Evolutionary conservation across 441 rosid genomes (phyloP).

Genomic region (Isatis lusitanica): DNA sequence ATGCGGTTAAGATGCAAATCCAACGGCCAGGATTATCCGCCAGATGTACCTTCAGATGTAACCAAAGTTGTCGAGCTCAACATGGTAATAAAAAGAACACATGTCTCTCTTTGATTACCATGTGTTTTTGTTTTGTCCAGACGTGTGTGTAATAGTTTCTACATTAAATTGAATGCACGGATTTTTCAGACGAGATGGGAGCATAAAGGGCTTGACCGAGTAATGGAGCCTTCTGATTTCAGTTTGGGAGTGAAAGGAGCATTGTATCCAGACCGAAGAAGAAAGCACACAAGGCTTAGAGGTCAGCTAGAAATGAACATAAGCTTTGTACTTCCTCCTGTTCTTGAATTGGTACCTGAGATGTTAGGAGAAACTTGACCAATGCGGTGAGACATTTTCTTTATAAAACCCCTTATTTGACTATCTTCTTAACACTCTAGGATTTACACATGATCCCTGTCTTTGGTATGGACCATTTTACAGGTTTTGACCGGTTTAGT

Average conservation of each 20-base stretch:
- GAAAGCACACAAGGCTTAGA: constrained; percentile 55
- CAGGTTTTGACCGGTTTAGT: constrained; percentile 70
- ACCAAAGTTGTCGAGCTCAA: constrained; percentile 75
- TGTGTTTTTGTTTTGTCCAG: too few species aligned
- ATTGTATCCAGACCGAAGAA: constrained; percentile 62
- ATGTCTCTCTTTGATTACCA: too few species aligned
- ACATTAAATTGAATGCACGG: too few species aligned
- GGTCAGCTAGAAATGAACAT: constrained; percentile 79
- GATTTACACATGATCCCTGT: background rate
- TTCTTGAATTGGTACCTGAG: constrained; percentile 66
- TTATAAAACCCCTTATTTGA: background rate
- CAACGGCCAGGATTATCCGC: constrained; percentile 68
- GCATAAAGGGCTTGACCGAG: constrained; percentile 67
- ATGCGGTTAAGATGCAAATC: constrained; percentile 74
- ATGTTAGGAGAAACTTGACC: constrained; percentile 60
- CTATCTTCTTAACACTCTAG: background rate
- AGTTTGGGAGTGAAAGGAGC: constrained; percentile 70
- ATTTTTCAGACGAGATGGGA: constrained; percentile 82
- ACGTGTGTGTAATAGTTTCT: too few species aligned
- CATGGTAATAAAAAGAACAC: constrained; percentile 43
- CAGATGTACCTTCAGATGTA: constrained; percentile 54
- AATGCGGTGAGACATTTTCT: constrained; percentile 50
- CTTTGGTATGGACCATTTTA: background rate
- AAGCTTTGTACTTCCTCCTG: constrained; percentile 76
- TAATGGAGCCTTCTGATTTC: constrained; percentile 66